Evolutionary conservation across 129 eudicot species (phyloP).

Genomic region (Saussurea involucrata): DNA sequence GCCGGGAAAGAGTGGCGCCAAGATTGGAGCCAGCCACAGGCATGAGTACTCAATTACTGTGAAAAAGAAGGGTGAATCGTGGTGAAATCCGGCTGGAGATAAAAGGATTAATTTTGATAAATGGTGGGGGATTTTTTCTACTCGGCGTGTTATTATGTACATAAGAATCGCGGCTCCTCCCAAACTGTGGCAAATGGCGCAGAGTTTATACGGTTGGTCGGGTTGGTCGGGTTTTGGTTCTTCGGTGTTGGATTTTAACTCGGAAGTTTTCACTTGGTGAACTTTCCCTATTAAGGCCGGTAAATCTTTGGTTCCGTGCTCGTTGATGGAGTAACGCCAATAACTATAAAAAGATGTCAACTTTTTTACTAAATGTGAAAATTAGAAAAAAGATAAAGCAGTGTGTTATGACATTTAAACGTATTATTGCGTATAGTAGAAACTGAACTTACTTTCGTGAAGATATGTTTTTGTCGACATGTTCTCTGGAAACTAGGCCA

Average conservation of each 20-base stretch:
- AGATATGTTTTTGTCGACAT: constrained; percentile 68
- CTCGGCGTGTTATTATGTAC: constrained; percentile 66
- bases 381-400: neutral
- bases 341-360: constrained; percentile 38
- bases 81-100: constrained; percentile 93
- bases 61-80: constrained; percentile 65
- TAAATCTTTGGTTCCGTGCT: constrained; percentile 85
- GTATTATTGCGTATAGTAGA: neutral
- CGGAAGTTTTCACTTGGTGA: constrained; percentile 67
- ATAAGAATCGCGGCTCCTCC: constrained; percentile 92
- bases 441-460: constrained; percentile 70
- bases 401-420: too few species aligned
- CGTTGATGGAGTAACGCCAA: constrained; percentile 87
- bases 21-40: constrained; percentile 54
- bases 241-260: constrained; percentile 36
- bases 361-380: neutral
- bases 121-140: constrained; percentile 69
- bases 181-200: constrained; percentile 79
- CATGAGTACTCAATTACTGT: constrained; percentile 53
- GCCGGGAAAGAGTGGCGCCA: constrained; percentile 58
- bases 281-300: constrained; percentile 86
- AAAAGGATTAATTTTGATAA: constrained; percentile 67
- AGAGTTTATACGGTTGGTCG: constrained; percentile 74
- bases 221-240: constrained; percentile 27
- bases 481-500: constrained; percentile 90